Percentiles rank a stretch among this genome's conserved stretches.
Conservation (phyloP, 2,329 filamentous ascomycete species). For the Neofusicoccum umdonicola region DNA sequence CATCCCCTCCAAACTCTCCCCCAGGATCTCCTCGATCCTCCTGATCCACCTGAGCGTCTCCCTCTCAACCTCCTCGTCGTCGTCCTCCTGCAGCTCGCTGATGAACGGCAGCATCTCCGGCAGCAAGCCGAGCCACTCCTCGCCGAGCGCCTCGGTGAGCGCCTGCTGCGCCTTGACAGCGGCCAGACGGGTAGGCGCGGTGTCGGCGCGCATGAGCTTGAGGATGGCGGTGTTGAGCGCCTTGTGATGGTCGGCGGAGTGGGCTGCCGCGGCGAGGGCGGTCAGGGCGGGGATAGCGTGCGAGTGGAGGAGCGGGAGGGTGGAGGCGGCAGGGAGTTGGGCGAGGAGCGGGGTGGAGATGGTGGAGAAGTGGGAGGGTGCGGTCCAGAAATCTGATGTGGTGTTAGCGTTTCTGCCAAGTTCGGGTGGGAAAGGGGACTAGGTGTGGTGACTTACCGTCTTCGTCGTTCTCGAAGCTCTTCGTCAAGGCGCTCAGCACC, state of each 20-base stretch:
- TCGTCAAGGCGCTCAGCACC: constrained; percentile 68
- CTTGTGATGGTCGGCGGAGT: constrained; percentile 87
- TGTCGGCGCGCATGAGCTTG: constrained; percentile 72
- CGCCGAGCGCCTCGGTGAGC: constrained; percentile 76
- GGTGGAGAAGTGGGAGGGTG: constrained; percentile 77
- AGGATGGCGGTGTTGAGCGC: constrained; percentile 78
- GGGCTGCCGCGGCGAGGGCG: constrained; percentile 72
- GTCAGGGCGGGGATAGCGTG: constrained; percentile 70
- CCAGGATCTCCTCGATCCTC: constrained; percentile 82
- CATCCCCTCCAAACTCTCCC: constrained; percentile 90
- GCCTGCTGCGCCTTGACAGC: constrained; percentile 79
- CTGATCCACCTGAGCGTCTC: constrained; percentile 89
- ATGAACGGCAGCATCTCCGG: constrained; percentile 97
- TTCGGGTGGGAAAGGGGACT: background rate
- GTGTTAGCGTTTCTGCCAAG: background rate
- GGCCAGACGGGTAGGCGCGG: constrained; percentile 70
- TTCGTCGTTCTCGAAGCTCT: constrained; percentile 83
- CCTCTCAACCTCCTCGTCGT: constrained; percentile 87
- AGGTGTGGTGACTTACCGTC: constrained; percentile 53
- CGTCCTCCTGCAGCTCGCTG: constrained; percentile 92
- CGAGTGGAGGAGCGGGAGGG: constrained; percentile 25
- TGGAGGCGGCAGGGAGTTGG: constrained; percentile 48
- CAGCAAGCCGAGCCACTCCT: constrained; percentile 88
- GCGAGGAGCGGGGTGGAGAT: constrained; percentile 68
- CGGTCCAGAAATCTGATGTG: constrained; percentile 77